phyloP scores from a whole-genome alignment of 495 filamentous ascomycete species.

The Lasiosphaeria miniovina region DNA sequence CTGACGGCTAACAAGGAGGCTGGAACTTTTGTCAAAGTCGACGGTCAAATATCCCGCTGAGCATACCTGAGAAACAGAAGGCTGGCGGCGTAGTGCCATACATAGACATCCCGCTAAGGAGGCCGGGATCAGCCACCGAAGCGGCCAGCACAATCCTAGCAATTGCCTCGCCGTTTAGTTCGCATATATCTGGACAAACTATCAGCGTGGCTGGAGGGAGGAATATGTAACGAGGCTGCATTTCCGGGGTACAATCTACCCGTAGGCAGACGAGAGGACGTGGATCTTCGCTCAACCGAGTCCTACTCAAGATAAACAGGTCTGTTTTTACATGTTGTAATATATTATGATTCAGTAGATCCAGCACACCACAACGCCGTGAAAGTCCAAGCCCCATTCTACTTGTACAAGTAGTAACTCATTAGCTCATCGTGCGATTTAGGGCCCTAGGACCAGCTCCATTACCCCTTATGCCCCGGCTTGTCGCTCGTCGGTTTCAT shows the following conservation, averaged over 20 bases:
- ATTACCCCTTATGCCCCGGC: not conserved
- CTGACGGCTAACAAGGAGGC: conserved; percentile 77
- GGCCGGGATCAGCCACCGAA: conserved; percentile 73
- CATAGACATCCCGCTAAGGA: conserved; percentile 70
- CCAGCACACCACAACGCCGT: conserved; percentile 20
- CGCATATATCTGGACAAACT: conserved; percentile 81
- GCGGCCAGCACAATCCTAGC: conserved; percentile 75
- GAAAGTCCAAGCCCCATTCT: conserved; percentile 6
- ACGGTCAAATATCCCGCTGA: conserved; percentile 72
- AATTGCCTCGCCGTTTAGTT: conserved; percentile 75
- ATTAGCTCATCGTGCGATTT: not conserved
- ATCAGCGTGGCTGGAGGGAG: conserved; percentile 79
- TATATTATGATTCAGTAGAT: not conserved
- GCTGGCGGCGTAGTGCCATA: conserved; percentile 38
- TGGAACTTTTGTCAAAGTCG: conserved; percentile 72
- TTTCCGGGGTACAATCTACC: no score
- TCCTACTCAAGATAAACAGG: not conserved
- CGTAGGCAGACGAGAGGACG: no score
- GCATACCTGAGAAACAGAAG: conserved; percentile 59
- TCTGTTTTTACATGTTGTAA: not conserved
- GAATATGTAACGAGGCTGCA: conserved; percentile 58
- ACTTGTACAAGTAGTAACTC: conserved; percentile 12
- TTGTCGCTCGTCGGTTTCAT: conserved; percentile 40
- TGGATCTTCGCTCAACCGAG: not conserved
- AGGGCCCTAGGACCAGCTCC: not conserved